Conservation (phyloP, 768 basidiomycete genomes). For the Floccularia luteovirens region DNA sequence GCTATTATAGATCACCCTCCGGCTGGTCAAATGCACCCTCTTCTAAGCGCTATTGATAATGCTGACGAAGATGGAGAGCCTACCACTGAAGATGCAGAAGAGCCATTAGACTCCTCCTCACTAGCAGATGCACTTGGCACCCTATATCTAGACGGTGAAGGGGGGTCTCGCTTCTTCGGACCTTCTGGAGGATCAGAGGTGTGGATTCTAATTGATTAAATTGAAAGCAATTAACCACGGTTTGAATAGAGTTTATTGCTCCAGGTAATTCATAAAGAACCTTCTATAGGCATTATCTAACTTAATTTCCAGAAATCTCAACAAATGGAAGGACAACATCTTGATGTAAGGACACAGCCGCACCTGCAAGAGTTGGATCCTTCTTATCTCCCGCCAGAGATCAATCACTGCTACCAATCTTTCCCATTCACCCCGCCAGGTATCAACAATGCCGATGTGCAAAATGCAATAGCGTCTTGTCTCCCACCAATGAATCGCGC, state of each 20-base stretch:
- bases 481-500: constrained; percentile 36
- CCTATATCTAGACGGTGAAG: constrained; percentile 33
- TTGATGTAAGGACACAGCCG: constrained; percentile 7
- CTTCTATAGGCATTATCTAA: background rate
- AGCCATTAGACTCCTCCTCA: constrained; percentile 12
- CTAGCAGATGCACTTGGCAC: constrained; percentile 32
- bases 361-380: constrained; percentile 30
- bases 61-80: constrained; percentile 23
- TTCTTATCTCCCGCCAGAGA: constrained; percentile 35
- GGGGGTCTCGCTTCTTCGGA: constrained; percentile 35
- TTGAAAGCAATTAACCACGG: no score
- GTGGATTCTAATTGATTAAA: no score
- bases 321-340: constrained; percentile 12
- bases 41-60: constrained; percentile 21
- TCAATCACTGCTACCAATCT: constrained; percentile 30
- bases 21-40: constrained; percentile 31
- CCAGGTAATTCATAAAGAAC: no score
- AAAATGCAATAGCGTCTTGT: constrained; percentile 33
- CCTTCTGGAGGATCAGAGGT: constrained; percentile 45
- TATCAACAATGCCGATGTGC: constrained; percentile 22
- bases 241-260: no score
- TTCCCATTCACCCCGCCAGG: constrained; percentile 38
- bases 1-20: constrained; percentile 34
- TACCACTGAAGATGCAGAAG: constrained; percentile 18
- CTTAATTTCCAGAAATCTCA: constrained; percentile 14